Evolutionary conservation across 2,329 filamentous ascomycete genomes (phyloP).

Genomic region (Talaromyces sp.): DNA sequence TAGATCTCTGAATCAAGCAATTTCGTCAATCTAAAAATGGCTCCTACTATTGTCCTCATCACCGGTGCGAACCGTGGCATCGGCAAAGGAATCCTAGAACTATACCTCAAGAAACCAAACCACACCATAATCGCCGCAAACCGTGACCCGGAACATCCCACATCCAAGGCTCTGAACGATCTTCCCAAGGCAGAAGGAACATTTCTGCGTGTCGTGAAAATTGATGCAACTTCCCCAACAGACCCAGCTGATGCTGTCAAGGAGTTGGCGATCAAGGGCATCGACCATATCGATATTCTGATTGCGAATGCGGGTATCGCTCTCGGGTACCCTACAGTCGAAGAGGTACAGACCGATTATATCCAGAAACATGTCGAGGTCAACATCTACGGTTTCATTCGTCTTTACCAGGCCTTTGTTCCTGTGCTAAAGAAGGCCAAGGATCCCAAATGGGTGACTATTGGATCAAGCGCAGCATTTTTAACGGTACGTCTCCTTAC

Average conservation of each 20-base stretch:
- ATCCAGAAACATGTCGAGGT: conserved; percentile 33
- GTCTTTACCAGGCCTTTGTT: conserved; percentile 23
- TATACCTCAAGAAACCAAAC: conserved; percentile 13
- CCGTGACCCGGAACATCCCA: not conserved
- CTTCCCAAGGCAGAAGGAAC: conserved; percentile 40
- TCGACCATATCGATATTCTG: conserved; percentile 51
- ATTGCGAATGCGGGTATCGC: conserved; percentile 54
- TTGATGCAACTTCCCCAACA: conserved; percentile 40
- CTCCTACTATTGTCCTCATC: conserved; percentile 11
- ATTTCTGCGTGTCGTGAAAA: conserved; percentile 43
- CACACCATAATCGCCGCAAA: conserved; percentile 13
- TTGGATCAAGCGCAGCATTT: conserved; percentile 19
- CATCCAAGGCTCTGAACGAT: not conserved
- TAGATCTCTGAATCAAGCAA: not conserved
- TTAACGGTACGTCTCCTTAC: not conserved
- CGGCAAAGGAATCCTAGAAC: conserved; percentile 9
- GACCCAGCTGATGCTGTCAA: conserved; percentile 38
- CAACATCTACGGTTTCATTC: conserved; percentile 37
- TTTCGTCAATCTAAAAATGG: not conserved
- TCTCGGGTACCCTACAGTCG: conserved; percentile 22
- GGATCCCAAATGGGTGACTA: conserved; percentile 23
- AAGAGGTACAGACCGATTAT: conserved; percentile 19
- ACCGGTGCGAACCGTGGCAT: conserved; percentile 13
- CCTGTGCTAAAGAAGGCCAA: conserved; percentile 18
- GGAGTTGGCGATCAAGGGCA: conserved; percentile 32